phyloP scores from a whole-genome alignment of 2,329 filamentous ascomycete species.

The Westerdykella ornata region DNA sequence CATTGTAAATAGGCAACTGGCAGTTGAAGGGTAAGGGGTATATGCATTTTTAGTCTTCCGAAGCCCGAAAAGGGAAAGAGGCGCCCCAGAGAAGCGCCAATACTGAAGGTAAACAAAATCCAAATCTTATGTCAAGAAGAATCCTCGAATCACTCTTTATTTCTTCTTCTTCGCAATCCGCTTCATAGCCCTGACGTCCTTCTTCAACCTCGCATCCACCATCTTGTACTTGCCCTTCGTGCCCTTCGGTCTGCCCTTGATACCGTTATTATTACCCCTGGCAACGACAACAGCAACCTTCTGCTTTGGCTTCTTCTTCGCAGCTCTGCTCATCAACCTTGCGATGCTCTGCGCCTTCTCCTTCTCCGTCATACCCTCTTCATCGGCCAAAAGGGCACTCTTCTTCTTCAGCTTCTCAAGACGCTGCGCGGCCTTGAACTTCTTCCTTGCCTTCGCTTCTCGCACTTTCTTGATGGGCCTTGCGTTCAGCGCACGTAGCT shows the following conservation, averaged over 20 bases:
- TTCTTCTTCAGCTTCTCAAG: slow-evolving; percentile 97
- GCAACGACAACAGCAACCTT: slow-evolving; percentile 86
- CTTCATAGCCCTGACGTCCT: slow-evolving; percentile 87
- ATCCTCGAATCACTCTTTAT: slow-evolving; percentile 8
- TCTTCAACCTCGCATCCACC: slow-evolving; percentile 92
- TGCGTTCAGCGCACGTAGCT: slow-evolving; percentile 84
- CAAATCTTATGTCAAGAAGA: not conserved
- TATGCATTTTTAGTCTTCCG: too few species aligned
- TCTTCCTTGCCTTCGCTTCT: slow-evolving; percentile 94
- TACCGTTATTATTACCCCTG: slow-evolving; percentile 72
- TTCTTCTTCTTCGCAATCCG: slow-evolving; percentile 68
- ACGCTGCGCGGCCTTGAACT: slow-evolving; percentile 83
- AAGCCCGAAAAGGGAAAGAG: too few species aligned
- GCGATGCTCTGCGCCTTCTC: slow-evolving; percentile 85
- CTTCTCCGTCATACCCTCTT: slow-evolving; percentile 89
- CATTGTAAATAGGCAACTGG: not conserved
- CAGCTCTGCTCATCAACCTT: slow-evolving; percentile 72
- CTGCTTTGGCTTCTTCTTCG: slow-evolving; percentile 77
- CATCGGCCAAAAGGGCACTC: slow-evolving; percentile 78
- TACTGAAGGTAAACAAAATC: not conserved
- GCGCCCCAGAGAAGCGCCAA: too few species aligned
- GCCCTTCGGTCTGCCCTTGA: slow-evolving; percentile 78
- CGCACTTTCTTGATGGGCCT: slow-evolving; percentile 98
- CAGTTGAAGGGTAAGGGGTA: too few species aligned
- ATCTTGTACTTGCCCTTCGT: slow-evolving; percentile 98